These are phyloP conservation scores for Lasiodiplodia citricola DNA, from an alignment of 2,329 filamentous ascomycete species.

Conservation along the genomic window DNA sequence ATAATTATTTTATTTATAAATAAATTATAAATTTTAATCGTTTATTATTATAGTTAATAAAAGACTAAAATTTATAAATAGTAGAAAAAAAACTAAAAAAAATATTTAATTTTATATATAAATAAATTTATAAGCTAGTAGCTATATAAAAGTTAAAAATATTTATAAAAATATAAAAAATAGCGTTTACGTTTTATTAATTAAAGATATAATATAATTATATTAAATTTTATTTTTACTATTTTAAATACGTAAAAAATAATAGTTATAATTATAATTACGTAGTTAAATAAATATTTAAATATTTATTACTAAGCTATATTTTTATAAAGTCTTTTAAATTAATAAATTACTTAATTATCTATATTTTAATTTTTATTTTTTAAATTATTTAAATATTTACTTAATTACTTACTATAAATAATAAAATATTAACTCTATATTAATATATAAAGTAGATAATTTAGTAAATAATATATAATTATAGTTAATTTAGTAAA, in stretches of 20 bases:
- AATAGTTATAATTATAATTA: background rate
- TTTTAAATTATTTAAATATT: too few relatives aligned
- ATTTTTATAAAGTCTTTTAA: too few relatives aligned
- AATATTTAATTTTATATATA: background rate
- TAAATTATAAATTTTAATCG: background rate
- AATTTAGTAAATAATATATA: too few relatives aligned
- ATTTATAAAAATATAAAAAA: background rate
- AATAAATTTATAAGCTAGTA: background rate
- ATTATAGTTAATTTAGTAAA: too few relatives aligned
- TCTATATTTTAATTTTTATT: too few relatives aligned
- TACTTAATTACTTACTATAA: too few relatives aligned
- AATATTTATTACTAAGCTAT: background rate
- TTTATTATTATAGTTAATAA: background rate
- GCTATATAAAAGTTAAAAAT: background rate
- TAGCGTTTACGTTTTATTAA: background rate
- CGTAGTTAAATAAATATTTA: background rate
- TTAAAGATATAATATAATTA: background rate
- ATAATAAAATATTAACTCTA: too few relatives aligned
- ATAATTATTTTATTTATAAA: background rate
- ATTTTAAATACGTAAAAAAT: background rate
- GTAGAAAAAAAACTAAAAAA: background rate
- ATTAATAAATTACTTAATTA: too few relatives aligned
- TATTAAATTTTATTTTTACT: background rate
- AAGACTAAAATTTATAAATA: background rate
- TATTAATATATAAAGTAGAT: too few relatives aligned